Conservation (phyloP, 2,329 filamentous ascomycete genomes). For the Aureobasidium musti region DNA sequence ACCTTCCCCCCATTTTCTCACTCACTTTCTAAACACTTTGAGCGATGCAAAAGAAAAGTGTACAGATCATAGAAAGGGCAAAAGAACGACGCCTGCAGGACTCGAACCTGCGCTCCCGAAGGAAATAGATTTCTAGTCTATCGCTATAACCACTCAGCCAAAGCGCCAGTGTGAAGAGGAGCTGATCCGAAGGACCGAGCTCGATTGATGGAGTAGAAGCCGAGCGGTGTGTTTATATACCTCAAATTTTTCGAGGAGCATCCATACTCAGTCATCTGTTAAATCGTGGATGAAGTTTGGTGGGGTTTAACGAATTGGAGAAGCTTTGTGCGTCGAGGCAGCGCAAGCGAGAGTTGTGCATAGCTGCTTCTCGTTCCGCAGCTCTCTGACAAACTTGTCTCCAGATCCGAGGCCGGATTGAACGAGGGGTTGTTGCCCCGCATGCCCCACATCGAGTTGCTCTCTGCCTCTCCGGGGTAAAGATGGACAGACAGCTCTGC, state of each 20-base stretch:
- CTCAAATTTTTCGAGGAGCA: too few species aligned
- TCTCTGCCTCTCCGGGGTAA: background rate
- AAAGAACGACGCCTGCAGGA: conserved; percentile 19
- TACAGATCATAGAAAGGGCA: background rate
- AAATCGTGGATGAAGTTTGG: background rate
- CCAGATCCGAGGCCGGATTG: conserved; percentile 2
- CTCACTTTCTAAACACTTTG: rapidly evolving
- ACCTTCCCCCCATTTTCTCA: background rate
- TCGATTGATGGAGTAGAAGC: background rate
- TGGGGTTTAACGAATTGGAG: background rate
- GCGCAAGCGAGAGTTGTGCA: background rate
- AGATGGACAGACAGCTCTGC: conserved; percentile 6
- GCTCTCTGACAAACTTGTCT: background rate
- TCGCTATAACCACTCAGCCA: conserved; percentile 29
- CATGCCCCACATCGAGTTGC: conserved; percentile 23
- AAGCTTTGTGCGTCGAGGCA: background rate
- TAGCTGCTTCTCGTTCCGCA: background rate
- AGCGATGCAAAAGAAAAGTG: background rate
- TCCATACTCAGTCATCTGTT: too few species aligned
- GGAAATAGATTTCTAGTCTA: conserved; percentile 29
- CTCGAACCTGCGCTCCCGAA: conserved; percentile 23
- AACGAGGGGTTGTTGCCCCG: conserved; percentile 22
- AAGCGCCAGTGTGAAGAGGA: conserved; percentile 4
- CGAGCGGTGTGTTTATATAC: too few species aligned
- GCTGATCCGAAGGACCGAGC: background rate